Evolutionary conservation across 2,329 filamentous ascomycete species (phyloP).

Genomic region (Trichoderma oligosporum): DNA sequence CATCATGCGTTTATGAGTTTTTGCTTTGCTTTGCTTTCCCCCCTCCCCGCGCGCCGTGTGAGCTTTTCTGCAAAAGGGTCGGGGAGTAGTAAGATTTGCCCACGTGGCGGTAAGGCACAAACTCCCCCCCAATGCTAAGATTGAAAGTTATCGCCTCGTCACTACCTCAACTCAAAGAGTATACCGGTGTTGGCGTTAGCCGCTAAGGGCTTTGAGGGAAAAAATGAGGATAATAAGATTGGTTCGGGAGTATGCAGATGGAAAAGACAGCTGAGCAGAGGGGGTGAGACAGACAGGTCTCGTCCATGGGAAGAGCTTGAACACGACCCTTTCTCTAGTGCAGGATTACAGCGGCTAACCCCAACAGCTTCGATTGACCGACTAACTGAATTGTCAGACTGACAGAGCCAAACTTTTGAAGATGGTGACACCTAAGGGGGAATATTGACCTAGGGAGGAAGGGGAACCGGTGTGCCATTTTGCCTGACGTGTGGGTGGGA

Average conservation of each 20-base stretch:
- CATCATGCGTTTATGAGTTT: conserved; percentile 15
- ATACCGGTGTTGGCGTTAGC: conserved; percentile 4
- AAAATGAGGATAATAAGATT: conserved; percentile 7
- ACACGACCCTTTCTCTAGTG: background rate
- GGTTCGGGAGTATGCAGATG: conserved; percentile 16
- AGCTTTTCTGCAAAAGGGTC: background rate
- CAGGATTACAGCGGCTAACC: conserved; percentile 4
- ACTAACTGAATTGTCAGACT: conserved; percentile 13
- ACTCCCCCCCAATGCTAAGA: conserved; percentile 13
- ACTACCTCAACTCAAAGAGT: conserved; percentile 6
- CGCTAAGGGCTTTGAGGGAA: background rate
- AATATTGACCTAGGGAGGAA: conserved; percentile 6
- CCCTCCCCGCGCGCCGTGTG: conserved; percentile 15
- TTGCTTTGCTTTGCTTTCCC: background rate
- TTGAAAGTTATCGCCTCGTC: conserved; percentile 14
- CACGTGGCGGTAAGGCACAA: conserved; percentile 13
- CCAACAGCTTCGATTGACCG: conserved; percentile 2
- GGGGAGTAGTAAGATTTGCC: conserved; percentile 8
- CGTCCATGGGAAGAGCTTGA: conserved; percentile 4
- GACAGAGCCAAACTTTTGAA: conserved; percentile 3
- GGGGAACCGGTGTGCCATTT: conserved; percentile 19
- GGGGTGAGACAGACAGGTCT: conserved; percentile 1
- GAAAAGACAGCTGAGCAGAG: conserved; percentile 6
- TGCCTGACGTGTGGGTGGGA: conserved; percentile 20
- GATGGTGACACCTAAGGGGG: conserved; percentile 11